Evolutionary conservation across 2,329 filamentous ascomycete genomes (phyloP), one percentile per base, ranked within the genome.

Genomic region (Penicillium brasilianum): DNA sequence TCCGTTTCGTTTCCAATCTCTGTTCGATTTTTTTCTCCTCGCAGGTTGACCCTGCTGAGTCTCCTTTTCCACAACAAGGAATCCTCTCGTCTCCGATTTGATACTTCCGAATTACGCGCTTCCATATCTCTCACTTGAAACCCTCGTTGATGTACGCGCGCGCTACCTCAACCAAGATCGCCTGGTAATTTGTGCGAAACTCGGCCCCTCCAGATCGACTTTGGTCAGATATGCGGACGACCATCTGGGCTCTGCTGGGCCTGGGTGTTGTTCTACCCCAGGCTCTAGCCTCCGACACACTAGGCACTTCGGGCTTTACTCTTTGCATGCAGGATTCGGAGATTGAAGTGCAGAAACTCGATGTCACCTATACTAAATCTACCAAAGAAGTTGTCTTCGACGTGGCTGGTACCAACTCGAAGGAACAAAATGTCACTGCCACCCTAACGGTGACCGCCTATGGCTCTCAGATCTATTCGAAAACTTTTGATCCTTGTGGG

Each of bases 401-500:
- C 74, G 86, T 97, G 22, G 87, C 88, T 36, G 95, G 94, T 63
- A 88, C 85, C 61, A 97, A 91, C 74, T 78, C 79, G 57, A 86
- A 85, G 74, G 77, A 84, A 67, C 92, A 95, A 76, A 93, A 97
- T 67, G 92, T 98, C 62, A 90, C 85, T 58, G 93, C 92, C 14
- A 81, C 80, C 16, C 82, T 98, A 61, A 84, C 86, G 22, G 90
- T 97, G 41, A 90, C 84, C 28, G 94, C 94, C 9, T 98, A 98
- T 72, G 95, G 95, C 61, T 87, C 86, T 60, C 78, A 90, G 63
- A 86, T 97, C 25, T 98, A 96, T 78, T 82, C 84, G 41, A 91
- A 91, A 61, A 81, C 80, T 4, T 97, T 98, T 78, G 88, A 97
- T 72, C 95, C 95, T 37, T 99, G 95, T 77, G 85, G 88, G 18